phyloP scores from a whole-genome alignment of 1,284 basidiomycete genomes.

The Malassezia brasiliensis region DNA sequence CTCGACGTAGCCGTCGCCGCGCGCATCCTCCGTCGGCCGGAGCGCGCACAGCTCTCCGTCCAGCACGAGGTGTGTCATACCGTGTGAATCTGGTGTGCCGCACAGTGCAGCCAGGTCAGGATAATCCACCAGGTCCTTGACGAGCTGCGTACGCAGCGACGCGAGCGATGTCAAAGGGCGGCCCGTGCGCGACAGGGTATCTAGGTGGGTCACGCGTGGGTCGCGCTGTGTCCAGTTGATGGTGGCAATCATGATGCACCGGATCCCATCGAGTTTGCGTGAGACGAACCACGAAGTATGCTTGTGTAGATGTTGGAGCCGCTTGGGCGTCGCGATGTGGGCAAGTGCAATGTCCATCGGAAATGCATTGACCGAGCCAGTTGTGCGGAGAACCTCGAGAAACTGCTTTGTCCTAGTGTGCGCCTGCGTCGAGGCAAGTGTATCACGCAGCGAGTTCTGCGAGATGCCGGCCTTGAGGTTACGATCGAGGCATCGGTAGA shows the following conservation, averaged over 20 bases:
- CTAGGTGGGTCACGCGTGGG: constrained; percentile 1
- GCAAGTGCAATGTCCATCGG: constrained; percentile 25
- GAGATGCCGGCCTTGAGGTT: constrained; percentile 30
- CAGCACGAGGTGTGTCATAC: constrained; percentile 17
- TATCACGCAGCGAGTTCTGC: constrained; percentile 14
- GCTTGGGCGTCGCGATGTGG: constrained; percentile 12
- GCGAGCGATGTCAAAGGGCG: constrained; percentile 20
- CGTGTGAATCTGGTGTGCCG: neutral
- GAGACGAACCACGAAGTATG: constrained; percentile 25
- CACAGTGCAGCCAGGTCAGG: constrained; percentile 4
- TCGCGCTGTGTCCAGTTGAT: neutral
- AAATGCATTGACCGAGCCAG: neutral
- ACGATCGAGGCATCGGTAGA: constrained; percentile 32
- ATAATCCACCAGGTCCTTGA: constrained; percentile 9
- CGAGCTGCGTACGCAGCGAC: constrained; percentile 20
- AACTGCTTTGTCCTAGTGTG: neutral
- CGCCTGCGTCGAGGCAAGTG: neutral
- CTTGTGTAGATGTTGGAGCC: neutral
- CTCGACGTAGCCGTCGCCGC: constrained; percentile 19
- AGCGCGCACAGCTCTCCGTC: constrained; percentile 34
- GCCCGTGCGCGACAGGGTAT: constrained; percentile 25
- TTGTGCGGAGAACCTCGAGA: neutral
- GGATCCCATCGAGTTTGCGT: constrained; percentile 32
- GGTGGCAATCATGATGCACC: constrained; percentile 24
- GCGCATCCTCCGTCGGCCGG: constrained; percentile 7